Conservation (phyloP, 257 asterid genomes). For the Nicotiana obtusifolia region DNA sequence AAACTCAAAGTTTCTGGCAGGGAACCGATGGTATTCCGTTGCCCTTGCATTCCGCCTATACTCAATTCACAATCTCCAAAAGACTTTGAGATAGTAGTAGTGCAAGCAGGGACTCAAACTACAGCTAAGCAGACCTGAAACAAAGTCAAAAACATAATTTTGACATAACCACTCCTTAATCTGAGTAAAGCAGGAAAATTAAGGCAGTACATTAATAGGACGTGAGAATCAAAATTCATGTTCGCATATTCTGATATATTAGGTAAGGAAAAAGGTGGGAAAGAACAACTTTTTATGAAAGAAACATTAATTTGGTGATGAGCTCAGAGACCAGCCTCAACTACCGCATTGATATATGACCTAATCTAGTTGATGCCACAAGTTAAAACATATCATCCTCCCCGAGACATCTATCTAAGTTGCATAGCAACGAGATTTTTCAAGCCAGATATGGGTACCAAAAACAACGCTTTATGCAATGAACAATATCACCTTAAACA, state of each 20-base stretch:
- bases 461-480: neutral
- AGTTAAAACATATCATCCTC: neutral
- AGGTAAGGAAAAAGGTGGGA: neutral
- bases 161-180: neutral
- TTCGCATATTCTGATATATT: neutral
- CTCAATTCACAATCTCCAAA: conserved; percentile 15
- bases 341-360: neutral
- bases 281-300: neutral
- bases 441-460: neutral
- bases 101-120: neutral
- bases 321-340: neutral
- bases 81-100: neutral
- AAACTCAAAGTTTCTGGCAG: conserved; percentile 63
- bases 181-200: neutral
- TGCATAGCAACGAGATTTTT: neutral
- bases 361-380: neutral
- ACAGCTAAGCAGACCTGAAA: conserved; percentile 45
- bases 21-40: conserved; percentile 53
- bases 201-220: neutral
- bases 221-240: neutral
- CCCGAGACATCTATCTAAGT: neutral
- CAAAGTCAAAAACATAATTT: neutral
- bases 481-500: neutral
- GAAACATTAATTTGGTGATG: neutral
- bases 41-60: conserved; percentile 77